Percentiles rank a stretch among this genome's conserved stretches.
Evolutionary conservation across 768 basidiomycete species (phyloP).

Genomic region (Xerocomus potaroensis): DNA sequence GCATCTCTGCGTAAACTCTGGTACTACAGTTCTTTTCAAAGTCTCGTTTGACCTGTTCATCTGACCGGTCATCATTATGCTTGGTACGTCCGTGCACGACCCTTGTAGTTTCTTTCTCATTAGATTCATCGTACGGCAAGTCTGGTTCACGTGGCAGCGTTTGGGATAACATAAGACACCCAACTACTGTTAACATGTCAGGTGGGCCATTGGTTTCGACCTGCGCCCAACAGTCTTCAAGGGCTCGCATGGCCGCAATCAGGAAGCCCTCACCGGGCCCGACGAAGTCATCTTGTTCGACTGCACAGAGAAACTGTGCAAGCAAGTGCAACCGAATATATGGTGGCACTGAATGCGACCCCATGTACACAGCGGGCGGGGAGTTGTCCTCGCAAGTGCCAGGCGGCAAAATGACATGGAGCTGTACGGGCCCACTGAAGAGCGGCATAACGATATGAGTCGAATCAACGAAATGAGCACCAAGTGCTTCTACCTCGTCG

Average conservation of each 20-base stretch:
- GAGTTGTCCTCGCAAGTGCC: constrained; percentile 39
- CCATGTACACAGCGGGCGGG: constrained; percentile 68
- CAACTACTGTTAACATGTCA: constrained; percentile 62
- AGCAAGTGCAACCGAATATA: constrained; percentile 86
- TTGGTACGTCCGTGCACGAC: constrained; percentile 2
- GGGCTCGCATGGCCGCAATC: constrained; percentile 61
- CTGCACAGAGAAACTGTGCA: constrained; percentile 52
- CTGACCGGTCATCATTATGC: constrained; percentile 40
- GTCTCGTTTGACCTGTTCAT: constrained; percentile 46
- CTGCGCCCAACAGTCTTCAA: constrained; percentile 67
- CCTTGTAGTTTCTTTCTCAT: neutral
- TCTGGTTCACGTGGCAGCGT: constrained; percentile 16
- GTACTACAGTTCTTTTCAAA: constrained; percentile 46
- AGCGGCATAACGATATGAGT: constrained; percentile 56
- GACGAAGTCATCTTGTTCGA: constrained; percentile 52
- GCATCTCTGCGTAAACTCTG: constrained; percentile 52
- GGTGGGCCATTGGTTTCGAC: constrained; percentile 73
- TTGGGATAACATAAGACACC: constrained; percentile 21
- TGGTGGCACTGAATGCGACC: constrained; percentile 63
- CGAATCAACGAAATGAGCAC: constrained; percentile 44
- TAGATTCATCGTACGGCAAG: neutral
- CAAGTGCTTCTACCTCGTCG: constrained; percentile 53
- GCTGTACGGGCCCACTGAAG: constrained; percentile 57
- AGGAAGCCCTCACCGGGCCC: constrained; percentile 68
- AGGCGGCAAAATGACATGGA: constrained; percentile 60